These are phyloP conservation scores for Tillandsia fasciculata DNA, from an alignment of 176 grass and related monocot genomes.

Conservation along the genomic window DNA sequence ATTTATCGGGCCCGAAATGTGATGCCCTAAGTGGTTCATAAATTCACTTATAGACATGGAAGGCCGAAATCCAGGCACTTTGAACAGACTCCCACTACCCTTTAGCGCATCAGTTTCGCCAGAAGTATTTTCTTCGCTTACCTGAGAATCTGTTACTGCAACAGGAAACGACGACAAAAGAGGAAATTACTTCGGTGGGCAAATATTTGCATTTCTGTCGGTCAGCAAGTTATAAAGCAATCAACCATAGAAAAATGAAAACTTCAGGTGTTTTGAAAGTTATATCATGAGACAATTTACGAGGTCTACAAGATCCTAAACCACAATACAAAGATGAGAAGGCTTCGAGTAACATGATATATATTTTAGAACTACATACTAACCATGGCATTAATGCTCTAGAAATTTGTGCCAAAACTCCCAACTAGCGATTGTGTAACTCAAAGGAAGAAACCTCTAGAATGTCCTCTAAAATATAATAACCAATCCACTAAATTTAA, in stretches of 20 bases:
- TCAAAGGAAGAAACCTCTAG: no score
- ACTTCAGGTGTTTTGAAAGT: not conserved
- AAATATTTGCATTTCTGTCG: no score
- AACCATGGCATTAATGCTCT: no score
- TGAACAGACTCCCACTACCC: slow-evolving; percentile 23
- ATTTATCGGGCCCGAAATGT: slow-evolving; percentile 44
- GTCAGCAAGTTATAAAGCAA: not conserved
- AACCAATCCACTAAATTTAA: no score
- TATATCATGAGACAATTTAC: not conserved
- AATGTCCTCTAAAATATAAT: no score
- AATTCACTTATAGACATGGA: slow-evolving; percentile 56
- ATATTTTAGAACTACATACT: no score
- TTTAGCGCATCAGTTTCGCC: slow-evolving; percentile 12
- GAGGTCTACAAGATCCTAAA: no score
- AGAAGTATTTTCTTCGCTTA: slow-evolving; percentile 28
- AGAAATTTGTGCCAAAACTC: no score
- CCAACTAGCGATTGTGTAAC: no score
- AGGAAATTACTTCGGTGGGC: not conserved
- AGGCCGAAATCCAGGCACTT: slow-evolving; percentile 35
- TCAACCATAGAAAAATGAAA: not conserved
- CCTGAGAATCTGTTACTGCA: slow-evolving; percentile 19
- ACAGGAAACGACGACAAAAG: not conserved
- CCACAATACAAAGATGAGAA: no score
- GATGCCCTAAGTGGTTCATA: slow-evolving; percentile 43
- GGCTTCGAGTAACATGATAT: no score